Percentiles rank a stretch among this genome's conserved stretches.
Conservation (phyloP, 495 filamentous ascomycete species). For the Neurospora tetrasperma region DNA sequence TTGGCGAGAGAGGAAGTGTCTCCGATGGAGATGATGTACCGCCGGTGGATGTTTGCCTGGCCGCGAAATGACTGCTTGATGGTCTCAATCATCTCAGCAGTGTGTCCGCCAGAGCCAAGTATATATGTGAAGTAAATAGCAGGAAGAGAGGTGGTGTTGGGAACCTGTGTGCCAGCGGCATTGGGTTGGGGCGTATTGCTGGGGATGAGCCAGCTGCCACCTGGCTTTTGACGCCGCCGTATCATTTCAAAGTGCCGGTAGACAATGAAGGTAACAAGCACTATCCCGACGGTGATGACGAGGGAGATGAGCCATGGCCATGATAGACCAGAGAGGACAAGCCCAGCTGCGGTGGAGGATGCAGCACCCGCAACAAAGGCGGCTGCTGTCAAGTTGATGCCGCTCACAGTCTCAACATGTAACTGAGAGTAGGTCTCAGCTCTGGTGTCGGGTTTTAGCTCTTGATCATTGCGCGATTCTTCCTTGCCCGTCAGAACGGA, state of each 20-base stretch:
- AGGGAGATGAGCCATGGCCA: constrained; percentile 12
- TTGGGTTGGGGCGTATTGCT: not conserved
- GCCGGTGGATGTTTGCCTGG: constrained; percentile 51
- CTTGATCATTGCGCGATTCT: not conserved
- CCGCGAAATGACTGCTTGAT: constrained; percentile 41
- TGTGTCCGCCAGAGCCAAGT: constrained; percentile 89
- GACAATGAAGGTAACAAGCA: not conserved
- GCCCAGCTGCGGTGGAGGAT: not conserved
- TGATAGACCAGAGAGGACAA: constrained; percentile 10
- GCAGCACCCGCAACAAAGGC: constrained; percentile 6
- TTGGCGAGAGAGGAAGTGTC: constrained; percentile 55
- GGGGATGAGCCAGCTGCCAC: not conserved
- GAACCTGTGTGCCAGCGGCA: not conserved
- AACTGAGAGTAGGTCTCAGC: not conserved
- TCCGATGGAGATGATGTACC: constrained; percentile 69
- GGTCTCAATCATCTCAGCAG: constrained; percentile 83
- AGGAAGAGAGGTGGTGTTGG: constrained; percentile 16
- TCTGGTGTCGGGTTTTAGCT: not conserved
- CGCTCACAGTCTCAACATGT: constrained; percentile 3
- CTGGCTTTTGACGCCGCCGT: not conserved
- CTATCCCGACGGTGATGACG: not conserved
- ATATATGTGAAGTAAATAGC: constrained; percentile 67
- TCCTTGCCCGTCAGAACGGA: not conserved
- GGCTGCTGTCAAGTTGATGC: constrained; percentile 7
- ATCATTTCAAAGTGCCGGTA: not conserved